Percentiles rank a stretch among this genome's conserved stretches.
These are phyloP conservation scores for Kodamaea laetipori DNA, from an alignment of 805 yeast genomes.

Conservation along the genomic window DNA sequence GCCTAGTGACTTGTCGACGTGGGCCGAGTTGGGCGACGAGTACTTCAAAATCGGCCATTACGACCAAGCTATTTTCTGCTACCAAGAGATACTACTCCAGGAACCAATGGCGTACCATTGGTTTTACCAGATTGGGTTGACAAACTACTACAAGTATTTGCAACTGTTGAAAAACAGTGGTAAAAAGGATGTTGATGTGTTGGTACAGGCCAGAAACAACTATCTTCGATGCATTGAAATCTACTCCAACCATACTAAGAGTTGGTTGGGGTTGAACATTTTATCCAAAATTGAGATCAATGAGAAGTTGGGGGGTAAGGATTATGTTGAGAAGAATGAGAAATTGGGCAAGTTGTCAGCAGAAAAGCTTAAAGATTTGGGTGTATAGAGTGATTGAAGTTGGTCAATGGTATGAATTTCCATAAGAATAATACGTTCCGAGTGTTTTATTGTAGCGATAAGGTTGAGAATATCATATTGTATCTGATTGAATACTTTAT, in stretches of 20 bases:
- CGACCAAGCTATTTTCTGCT: constrained; percentile 65
- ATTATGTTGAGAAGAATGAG: constrained; percentile 24
- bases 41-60: constrained; percentile 63
- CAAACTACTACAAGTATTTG: constrained; percentile 34
- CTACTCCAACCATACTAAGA: constrained; percentile 64
- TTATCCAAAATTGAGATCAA: constrained; percentile 31
- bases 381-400: neutral
- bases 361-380: constrained; percentile 13
- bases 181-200: constrained; percentile 33
- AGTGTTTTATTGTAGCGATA: too few species aligned
- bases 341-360: constrained; percentile 24
- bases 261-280: constrained; percentile 70
- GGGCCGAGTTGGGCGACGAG: constrained; percentile 75
- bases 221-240: constrained; percentile 76
- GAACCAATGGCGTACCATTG: constrained; percentile 71
- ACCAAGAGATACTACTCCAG: constrained; percentile 68
- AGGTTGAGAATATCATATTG: too few species aligned
- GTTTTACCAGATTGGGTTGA: constrained; percentile 60
- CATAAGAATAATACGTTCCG: neutral
- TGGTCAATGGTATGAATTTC: neutral
- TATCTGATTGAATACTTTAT: too few species aligned
- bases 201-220: constrained; percentile 43
- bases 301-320: constrained; percentile 22
- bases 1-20: constrained; percentile 75
- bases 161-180: constrained; percentile 23